Conservation (phyloP, 1,284 basidiomycete genomes). For the Irpex sp. region DNA sequence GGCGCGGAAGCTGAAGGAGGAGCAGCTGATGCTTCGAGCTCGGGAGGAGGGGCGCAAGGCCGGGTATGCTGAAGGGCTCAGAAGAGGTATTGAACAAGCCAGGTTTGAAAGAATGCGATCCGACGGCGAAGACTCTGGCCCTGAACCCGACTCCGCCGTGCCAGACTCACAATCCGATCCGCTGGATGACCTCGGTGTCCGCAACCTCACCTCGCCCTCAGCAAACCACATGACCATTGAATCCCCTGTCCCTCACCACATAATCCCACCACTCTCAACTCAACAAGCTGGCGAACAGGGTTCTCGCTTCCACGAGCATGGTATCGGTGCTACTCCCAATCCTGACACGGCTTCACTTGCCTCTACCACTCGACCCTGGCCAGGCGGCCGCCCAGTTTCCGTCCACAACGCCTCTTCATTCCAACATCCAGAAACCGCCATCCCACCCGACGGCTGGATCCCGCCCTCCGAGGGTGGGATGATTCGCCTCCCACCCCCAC, state of each 20-base stretch:
- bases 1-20: conserved; percentile 27
- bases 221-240: conserved; percentile 11
- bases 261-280: conserved; percentile 2
- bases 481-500: conserved; percentile 20
- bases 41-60: conserved; percentile 28
- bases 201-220: conserved; percentile 16
- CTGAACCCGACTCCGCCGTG: conserved; percentile 5
- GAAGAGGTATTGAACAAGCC: conserved; percentile 23
- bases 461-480: conserved; percentile 20
- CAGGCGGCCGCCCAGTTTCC: conserved; percentile 12
- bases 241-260: conserved; percentile 6
- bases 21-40: conserved; percentile 25
- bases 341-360: conserved; percentile 18
- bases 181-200: conserved; percentile 18
- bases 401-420: conserved; percentile 18
- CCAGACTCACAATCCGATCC: conserved; percentile 6
- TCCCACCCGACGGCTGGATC: conserved; percentile 24
- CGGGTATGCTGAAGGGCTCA: conserved; percentile 29
- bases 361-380: conserved; percentile 5
- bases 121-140: conserved; percentile 1
- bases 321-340: conserved; percentile 19
- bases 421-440: conserved; percentile 12
- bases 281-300: conserved; percentile 15
- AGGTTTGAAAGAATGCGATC: conserved; percentile 5
- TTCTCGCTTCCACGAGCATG: conserved; percentile 25